Base-by-base conservation (phyloP, 78 protist genomes). In the Dictyostelium firmibasis region DNA sequence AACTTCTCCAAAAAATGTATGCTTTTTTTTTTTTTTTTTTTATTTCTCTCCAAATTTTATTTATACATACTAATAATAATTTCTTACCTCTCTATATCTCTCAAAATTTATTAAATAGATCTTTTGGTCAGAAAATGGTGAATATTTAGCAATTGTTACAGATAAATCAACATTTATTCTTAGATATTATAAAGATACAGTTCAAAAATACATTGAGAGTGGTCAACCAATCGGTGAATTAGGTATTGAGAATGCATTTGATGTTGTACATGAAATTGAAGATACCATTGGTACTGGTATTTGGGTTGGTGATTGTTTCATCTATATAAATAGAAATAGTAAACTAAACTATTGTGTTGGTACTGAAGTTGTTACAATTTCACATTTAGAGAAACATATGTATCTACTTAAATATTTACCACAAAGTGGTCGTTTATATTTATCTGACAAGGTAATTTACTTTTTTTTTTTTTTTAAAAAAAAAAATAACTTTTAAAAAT, bases 291-390 rank as follows among this genome's bases (percentile, higher is more conserved):
- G 96, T 27, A 92, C 98, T 4, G 98, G 95, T 44, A 16, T 35
- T 60, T 99, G 99, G 99, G 98, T 98, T 14, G 99, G 99, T 31
- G 99, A 98, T 60, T 98, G 99, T 97, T 98, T 99, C 50, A 57
- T 99, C 84, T 99, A 97, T 97, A 96, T 98, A 62, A 98, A 93
- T 92, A 35, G 43, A 25, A 79, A 20, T 41, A 84, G 96, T 41
- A 93, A 99, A 25, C 97, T 99, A 81, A 98, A 98, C 92, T 99
- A 99, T 85, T 96, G 91, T 41, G 97, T 99, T 38, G 99, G 99
- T 7, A 98, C 98, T 60, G 98, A 99, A 83, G 92, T 95, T 18
- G 93, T 95, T 38, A 99, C 99, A 4, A 76, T 99, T 7, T 91
- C 98, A 27, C 98, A 96, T 53, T 87, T 98, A 18, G 98, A 98